Evolutionary conservation across 2,329 filamentous ascomycete species (phyloP), one percentile per base, ranked within the genome.

Genomic region (Neonectria coccinea): DNA sequence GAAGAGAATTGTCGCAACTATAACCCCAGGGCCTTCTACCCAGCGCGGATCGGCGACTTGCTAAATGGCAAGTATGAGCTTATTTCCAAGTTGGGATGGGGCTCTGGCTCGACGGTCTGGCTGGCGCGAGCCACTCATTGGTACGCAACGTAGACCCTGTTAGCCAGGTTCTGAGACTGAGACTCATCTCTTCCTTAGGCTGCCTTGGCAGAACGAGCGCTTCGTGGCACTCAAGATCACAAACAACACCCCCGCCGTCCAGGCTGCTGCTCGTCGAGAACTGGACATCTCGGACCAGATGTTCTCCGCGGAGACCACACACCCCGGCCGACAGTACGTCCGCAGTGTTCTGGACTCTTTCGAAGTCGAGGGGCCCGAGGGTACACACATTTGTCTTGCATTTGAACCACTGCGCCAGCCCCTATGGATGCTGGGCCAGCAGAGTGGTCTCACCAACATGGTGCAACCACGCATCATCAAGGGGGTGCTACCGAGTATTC

Each of bases 31-130:
- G 62, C 64, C 60, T 79, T 76, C 66, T 78, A 79, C 61, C 76
- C 77, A 20, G 75, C 74, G 2, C 68, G 71, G 16, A 73, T 77
- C 33, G 75, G 77, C 25, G 76, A 79, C 45, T 70, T 76, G 1
- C 67, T 81, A 18, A 66, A 75, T 44, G 67, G 73, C 33, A 72
- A 76, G 65, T 81, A 81, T 61, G 70, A 79, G 64, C 71, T 81
- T 2, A 59, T 77, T 5, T 73, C 75, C 16, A 81, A 81, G 68
- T 67, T 81, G 20, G 79, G 79, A 45, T 80, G 74, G 74, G 79
- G 79, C 27, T 74, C 73, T 22, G 75, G 70, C 29, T 81, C 79
- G 36, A 81, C 79, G 5, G 79, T 81, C 25, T 82, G 79, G 79
- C 72, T 81, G 31, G 78, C 78, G 3, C 58, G 60, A 47, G 41